A percentile compares a stretch with the other conserved stretches of the same genome.
phyloP scores from a whole-genome alignment of 805 yeast species.

The Tetrapisispora iriomotensis region DNA sequence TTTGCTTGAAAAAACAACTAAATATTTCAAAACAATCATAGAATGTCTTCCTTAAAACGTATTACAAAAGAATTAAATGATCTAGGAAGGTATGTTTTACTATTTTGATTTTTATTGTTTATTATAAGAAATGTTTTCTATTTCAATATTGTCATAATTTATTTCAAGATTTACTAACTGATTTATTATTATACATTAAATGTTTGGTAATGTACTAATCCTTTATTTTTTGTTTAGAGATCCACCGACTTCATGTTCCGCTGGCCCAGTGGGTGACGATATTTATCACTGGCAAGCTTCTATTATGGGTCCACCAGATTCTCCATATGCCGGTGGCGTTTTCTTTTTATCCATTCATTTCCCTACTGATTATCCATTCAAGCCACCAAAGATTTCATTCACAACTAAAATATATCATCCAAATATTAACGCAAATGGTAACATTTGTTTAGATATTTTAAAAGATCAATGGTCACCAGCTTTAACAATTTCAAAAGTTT shows the following conservation, averaged over 20 bases:
- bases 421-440: slow-evolving; percentile 90
- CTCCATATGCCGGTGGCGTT: slow-evolving; percentile 84
- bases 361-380: slow-evolving; percentile 98
- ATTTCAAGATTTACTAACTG: slow-evolving; percentile 9
- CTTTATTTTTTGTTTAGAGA: slow-evolving; percentile 43
- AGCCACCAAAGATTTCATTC: slow-evolving; percentile 91
- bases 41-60: slow-evolving; percentile 83
- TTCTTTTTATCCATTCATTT: slow-evolving; percentile 92
- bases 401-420: slow-evolving; percentile 97
- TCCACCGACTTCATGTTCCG: slow-evolving; percentile 98
- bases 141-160: too few species aligned
- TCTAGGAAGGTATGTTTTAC: slow-evolving; percentile 70
- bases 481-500: slow-evolving; percentile 87
- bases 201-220: too few species aligned
- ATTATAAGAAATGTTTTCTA: neutral
- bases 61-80: slow-evolving; percentile 92
- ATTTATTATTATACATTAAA: too few species aligned
- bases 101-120: too few species aligned
- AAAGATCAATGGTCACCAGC: slow-evolving; percentile 99
- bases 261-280: slow-evolving; percentile 98
- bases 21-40: too few species aligned
- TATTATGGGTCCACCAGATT: slow-evolving; percentile 97
- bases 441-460: slow-evolving; percentile 91
- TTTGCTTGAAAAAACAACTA: too few species aligned
- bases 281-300: slow-evolving; percentile 99